Percentiles rank a stretch among this genome's conserved stretches.
These are phyloP conservation scores for Tubosaeta sp. DNA, from an alignment of 768 basidiomycete species.

Conservation along the genomic window DNA sequence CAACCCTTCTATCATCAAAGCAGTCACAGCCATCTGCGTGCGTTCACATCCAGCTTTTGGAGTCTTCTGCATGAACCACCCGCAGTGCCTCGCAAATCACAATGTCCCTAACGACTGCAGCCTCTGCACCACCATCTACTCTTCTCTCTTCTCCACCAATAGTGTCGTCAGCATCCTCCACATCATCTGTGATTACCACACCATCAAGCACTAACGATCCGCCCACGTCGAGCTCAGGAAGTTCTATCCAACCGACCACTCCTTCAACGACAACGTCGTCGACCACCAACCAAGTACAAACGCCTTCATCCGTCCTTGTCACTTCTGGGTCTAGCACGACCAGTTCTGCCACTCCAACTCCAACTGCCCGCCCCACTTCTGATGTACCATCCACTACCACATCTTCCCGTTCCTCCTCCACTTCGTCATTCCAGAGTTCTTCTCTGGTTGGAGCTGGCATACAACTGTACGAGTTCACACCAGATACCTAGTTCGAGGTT, in stretches of 20 bases:
- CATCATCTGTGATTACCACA: constrained; percentile 14
- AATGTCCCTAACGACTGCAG: constrained; percentile 10
- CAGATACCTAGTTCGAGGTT: constrained; percentile 1
- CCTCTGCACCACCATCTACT: constrained; percentile 7
- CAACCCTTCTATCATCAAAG: constrained; percentile 8
- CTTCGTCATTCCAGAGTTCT: constrained; percentile 6
- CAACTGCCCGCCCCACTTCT: constrained; percentile 13
- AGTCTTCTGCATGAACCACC: constrained; percentile 13
- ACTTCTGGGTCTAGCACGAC: constrained; percentile 3
- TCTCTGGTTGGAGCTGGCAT: constrained; percentile 3
- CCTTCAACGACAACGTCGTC: constrained; percentile 12
- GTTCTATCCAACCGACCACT: constrained; percentile 21
- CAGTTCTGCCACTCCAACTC: constrained; percentile 14
- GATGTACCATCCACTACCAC: constrained; percentile 11
- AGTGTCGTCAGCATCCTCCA: constrained; percentile 4
- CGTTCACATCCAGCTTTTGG: constrained; percentile 13
- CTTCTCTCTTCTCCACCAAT: constrained; percentile 6
- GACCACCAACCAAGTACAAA: constrained; percentile 6
- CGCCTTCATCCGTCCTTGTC: constrained; percentile 7
- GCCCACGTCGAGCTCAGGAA: constrained; percentile 15
- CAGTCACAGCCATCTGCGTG: constrained; percentile 19
- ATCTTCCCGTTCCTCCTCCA: constrained; percentile 3
- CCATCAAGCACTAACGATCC: constrained; percentile 16
- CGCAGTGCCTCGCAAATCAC: constrained; percentile 10
- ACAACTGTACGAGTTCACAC: constrained; percentile 25